These are phyloP conservation scores for Cutaneotrichosporon spelunceum DNA, from an alignment of 1,284 basidiomycete genomes.

Conservation along the genomic window DNA sequence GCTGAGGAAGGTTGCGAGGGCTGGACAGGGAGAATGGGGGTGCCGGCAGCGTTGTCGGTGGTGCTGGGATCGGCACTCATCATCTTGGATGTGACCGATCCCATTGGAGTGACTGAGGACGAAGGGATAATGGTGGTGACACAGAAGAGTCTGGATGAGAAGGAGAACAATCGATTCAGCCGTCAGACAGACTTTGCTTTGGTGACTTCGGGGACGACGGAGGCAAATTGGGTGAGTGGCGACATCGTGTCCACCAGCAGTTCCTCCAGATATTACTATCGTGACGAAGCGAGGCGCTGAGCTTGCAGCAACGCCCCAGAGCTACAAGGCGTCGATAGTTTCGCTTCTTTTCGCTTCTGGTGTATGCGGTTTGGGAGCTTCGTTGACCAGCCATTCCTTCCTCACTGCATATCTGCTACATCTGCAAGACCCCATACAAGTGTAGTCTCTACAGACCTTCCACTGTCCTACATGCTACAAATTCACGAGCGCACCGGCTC, in stretches of 20 bases:
- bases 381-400: no score
- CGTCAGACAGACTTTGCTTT: no score
- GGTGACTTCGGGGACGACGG: no score
- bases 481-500: slow-evolving; percentile 35
- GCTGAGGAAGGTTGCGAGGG: neutral
- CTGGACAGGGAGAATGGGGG: neutral
- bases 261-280: no score
- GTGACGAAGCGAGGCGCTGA: no score
- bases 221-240: no score
- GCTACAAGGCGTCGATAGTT: no score
- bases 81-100: slow-evolving; percentile 21
- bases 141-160: neutral
- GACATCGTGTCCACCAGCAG: no score
- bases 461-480: neutral
- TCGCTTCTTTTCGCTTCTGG: no score
- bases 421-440: neutral
- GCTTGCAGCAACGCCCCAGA: no score
- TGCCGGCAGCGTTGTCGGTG: neutral
- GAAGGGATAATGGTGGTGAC: neutral
- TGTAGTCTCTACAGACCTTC: neutral
- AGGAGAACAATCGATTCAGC: neutral
- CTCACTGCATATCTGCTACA: neutral
- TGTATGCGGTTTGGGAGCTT: no score
- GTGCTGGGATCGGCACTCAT: slow-evolving; percentile 26
- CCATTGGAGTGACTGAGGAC: slow-evolving; percentile 10